Conservation (phyloP, 1,139 yeast species). For the Nakaseomyces nivariensis region DNA sequence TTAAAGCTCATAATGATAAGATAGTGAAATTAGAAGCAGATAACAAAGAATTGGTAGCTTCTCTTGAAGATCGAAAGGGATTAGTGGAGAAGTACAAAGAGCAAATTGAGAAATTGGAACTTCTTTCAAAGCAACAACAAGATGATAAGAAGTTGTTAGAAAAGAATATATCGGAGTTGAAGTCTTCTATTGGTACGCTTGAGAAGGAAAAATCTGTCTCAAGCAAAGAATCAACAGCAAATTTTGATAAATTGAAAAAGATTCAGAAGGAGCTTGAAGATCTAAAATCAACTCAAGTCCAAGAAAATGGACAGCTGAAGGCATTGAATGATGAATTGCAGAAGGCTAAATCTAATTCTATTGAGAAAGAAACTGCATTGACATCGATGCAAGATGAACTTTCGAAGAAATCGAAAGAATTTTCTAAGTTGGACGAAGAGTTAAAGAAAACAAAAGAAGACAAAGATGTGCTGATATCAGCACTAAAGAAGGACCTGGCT, state of each 20-base stretch:
- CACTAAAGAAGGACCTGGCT: neutral
- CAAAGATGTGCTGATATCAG: neutral
- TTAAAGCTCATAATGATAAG: neutral
- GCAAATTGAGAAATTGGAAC: constrained; percentile 5
- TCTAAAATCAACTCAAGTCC: constrained; percentile 1
- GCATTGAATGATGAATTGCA: neutral
- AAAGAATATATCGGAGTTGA: constrained; percentile 3
- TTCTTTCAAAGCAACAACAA: neutral
- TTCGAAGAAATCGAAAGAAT: neutral
- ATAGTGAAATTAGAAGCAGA: neutral
- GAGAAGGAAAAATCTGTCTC: constrained; percentile 4
- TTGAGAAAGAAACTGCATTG: no score
- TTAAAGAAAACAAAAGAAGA: neutral
- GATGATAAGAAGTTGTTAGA: neutral
- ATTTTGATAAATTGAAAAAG: neutral
- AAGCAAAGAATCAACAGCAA: neutral
- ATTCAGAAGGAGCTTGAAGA: neutral
- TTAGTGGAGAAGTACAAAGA: neutral
- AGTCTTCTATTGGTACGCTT: constrained; percentile 4
- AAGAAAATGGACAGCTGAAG: constrained; percentile 5
- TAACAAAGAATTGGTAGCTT: constrained; percentile 1
- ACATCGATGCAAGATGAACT: neutral
- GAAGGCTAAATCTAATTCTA: no score
- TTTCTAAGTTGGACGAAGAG: neutral
- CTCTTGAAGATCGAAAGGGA: neutral